Percentiles rank a stretch among this genome's conserved stretches.
These are phyloP conservation scores for Musa acuminata DNA, from an alignment of 176 grass and related monocot genomes.

Conservation along the genomic window DNA sequence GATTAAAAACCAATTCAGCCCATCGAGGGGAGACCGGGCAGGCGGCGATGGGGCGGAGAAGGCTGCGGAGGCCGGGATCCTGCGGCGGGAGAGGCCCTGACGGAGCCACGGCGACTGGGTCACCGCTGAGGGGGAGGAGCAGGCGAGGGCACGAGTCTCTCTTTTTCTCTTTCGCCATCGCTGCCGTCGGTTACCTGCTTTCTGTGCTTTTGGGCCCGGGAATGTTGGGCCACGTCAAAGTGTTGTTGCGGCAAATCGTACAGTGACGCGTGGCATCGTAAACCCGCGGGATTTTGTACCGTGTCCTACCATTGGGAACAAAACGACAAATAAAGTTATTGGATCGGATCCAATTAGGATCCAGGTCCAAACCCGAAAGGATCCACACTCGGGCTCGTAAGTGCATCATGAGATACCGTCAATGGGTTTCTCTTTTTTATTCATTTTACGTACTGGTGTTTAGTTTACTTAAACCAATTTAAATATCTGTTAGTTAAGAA, in stretches of 20 bases:
- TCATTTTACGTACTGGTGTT: too few relatives aligned
- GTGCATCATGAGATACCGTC: too few relatives aligned
- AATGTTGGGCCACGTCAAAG: not conserved
- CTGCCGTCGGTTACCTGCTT: too few relatives aligned
- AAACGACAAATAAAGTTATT: not conserved
- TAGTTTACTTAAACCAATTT: too few relatives aligned
- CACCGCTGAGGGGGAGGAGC: not conserved
- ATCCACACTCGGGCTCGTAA: too few relatives aligned
- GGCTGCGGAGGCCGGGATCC: slow-evolving; percentile 8
- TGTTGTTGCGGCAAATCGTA: not conserved
- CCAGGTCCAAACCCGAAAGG: not conserved
- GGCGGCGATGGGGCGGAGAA: slow-evolving; percentile 9
- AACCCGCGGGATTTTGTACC: too few relatives aligned
- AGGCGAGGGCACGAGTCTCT: not conserved
- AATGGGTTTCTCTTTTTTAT: too few relatives aligned
- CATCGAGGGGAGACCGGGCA: not conserved
- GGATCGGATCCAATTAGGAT: not conserved
- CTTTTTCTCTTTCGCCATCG: too few relatives aligned
- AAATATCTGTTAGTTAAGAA: too few relatives aligned
- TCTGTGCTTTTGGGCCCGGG: not conserved
- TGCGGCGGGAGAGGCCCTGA: slow-evolving; percentile 46
- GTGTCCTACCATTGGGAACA: too few relatives aligned
- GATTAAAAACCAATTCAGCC: slow-evolving; percentile 48
- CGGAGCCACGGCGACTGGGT: slow-evolving; percentile 48
- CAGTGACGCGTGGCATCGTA: not conserved